Percentiles rank a stretch among this genome's conserved stretches.
These are phyloP conservation scores for Exophiala lecanii-corni DNA, from an alignment of 2,329 filamentous ascomycete species.

Conservation along the genomic window DNA sequence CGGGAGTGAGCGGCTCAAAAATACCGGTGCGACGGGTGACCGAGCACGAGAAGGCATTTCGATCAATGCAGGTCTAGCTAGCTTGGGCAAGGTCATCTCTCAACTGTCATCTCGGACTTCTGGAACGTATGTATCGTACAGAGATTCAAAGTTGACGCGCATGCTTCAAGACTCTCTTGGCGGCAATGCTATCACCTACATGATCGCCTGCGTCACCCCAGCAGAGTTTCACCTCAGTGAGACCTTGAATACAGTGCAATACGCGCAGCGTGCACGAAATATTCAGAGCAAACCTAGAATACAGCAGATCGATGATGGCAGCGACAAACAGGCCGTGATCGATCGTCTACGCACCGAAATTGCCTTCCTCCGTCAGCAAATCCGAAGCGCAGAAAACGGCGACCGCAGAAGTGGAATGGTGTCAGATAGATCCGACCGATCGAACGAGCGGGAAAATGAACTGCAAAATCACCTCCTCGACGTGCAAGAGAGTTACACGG, in stretches of 20 bases:
- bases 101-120: constrained; percentile 86
- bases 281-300: constrained; percentile 98
- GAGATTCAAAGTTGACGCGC: constrained; percentile 93
- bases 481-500: constrained; percentile 87
- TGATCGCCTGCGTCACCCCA: constrained; percentile 97
- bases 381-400: constrained; percentile 71
- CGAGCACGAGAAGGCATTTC: constrained; percentile 94
- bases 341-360: constrained; percentile 92
- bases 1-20: constrained; percentile 93
- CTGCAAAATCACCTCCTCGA: constrained; percentile 92
- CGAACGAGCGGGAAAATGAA: constrained; percentile 79
- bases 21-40: constrained; percentile 91
- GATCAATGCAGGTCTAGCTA: constrained; percentile 93
- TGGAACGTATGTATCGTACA: constrained; percentile 91
- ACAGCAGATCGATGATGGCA: constrained; percentile 80
- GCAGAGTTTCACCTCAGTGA: constrained; percentile 97
- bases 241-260: constrained; percentile 94
- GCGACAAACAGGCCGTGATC: constrained; percentile 89
- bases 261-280: constrained; percentile 88
- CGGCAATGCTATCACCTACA: constrained; percentile 96
- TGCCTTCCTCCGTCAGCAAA: constrained; percentile 87
- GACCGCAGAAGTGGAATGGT: constrained; percentile 52
- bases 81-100: constrained; percentile 95
- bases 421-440: constrained; percentile 71
- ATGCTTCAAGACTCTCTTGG: constrained; percentile 93